These are phyloP conservation scores for Amanita inopinata DNA, from an alignment of 768 basidiomycete species.

Conservation along the genomic window DNA sequence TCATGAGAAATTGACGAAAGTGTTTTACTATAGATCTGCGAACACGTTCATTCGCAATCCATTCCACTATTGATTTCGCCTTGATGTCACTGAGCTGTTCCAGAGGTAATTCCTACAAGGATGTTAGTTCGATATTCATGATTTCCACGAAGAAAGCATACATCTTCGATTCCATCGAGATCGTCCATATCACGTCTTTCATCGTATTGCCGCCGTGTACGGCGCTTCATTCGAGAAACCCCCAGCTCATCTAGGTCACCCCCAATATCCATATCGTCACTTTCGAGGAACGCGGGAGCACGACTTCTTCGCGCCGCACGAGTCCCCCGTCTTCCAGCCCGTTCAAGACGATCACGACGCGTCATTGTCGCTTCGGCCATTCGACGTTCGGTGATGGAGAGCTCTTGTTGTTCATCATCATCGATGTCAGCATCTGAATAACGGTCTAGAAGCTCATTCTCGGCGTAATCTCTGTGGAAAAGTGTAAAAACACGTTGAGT, in stretches of 20 bases:
- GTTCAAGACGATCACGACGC: slow-evolving; percentile 71
- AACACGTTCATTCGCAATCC: slow-evolving; percentile 92
- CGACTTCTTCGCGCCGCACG: slow-evolving; percentile 73
- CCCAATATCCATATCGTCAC: slow-evolving; percentile 71
- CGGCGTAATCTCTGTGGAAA: slow-evolving; percentile 69
- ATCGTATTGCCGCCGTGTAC: slow-evolving; percentile 88
- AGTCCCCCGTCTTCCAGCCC: slow-evolving; percentile 53
- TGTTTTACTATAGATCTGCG: slow-evolving; percentile 83
- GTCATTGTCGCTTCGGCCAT: slow-evolving; percentile 85
- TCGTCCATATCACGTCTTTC: slow-evolving; percentile 88
- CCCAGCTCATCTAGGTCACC: slow-evolving; percentile 62
- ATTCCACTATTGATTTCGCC: slow-evolving; percentile 93
- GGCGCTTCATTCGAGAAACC: slow-evolving; percentile 63
- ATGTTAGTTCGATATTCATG: neutral
- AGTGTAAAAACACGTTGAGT: too few species aligned
- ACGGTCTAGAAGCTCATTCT: slow-evolving; percentile 70
- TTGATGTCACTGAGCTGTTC: slow-evolving; percentile 98
- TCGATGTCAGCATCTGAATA: slow-evolving; percentile 87
- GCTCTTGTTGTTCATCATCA: slow-evolving; percentile 61
- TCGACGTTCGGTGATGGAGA: slow-evolving; percentile 63
- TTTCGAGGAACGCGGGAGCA: slow-evolving; percentile 82
- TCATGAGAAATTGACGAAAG: slow-evolving; percentile 93
- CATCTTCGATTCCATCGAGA: slow-evolving; percentile 81
- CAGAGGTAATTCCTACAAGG: slow-evolving; percentile 73
- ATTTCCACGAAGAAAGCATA: slow-evolving; percentile 25